Percentiles rank a stretch among this genome's conserved stretches.
These are phyloP conservation scores for Umbelopsis isabellina DNA, from an alignment of 192 early-diverging fungal species.

Conservation along the genomic window DNA sequence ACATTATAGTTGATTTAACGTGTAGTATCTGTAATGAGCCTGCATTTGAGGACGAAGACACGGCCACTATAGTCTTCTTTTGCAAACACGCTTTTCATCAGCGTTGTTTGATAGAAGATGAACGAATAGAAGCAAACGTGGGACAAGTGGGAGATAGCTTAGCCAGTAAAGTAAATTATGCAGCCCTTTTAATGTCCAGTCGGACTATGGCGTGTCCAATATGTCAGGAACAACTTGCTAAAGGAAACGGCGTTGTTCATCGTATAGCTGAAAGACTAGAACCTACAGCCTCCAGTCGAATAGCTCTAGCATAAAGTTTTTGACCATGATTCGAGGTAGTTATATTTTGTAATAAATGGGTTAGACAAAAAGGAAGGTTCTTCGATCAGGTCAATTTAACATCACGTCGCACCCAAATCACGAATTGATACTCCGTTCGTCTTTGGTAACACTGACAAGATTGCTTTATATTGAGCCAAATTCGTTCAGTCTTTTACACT, in stretches of 20 bases:
- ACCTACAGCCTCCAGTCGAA: slow-evolving; percentile 10
- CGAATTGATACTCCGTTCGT: neutral
- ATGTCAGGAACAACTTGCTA: slow-evolving; percentile 52
- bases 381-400: neutral
- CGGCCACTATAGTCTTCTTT: slow-evolving; percentile 82
- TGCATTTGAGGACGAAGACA: slow-evolving; percentile 43
- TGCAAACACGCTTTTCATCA: slow-evolving; percentile 92
- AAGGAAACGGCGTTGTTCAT: slow-evolving; percentile 42
- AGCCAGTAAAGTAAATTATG: slow-evolving; percentile 54
- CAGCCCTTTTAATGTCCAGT: slow-evolving; percentile 47
- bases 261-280: slow-evolving; percentile 27
- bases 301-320: neutral
- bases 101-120: slow-evolving; percentile 71
- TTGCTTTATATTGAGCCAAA: neutral
- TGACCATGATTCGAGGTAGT: no score
- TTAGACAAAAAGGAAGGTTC: no score
- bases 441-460: slow-evolving; percentile 6
- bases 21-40: slow-evolving; percentile 54
- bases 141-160: slow-evolving; percentile 30
- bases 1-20: slow-evolving; percentile 42
- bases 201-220: slow-evolving; percentile 51
- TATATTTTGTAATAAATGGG: no score
- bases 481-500: neutral
- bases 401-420: neutral
- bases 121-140: slow-evolving; percentile 38